Evolutionary conservation across 805 yeast species (phyloP), one percentile per base, ranked within the genome.

Genomic region (Brettanomyces sp.): DNA sequence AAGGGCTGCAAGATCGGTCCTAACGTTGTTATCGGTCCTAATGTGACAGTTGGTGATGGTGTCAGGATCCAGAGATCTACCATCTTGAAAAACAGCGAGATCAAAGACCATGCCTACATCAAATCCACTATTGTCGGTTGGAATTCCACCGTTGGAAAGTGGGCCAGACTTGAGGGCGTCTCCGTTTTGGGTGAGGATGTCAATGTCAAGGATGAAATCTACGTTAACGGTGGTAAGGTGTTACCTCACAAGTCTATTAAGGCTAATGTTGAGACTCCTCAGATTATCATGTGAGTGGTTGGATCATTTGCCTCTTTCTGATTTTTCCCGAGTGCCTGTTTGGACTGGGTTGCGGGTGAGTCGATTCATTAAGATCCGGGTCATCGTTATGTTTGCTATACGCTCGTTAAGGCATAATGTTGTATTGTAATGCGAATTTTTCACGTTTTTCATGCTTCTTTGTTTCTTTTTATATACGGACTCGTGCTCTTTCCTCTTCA

Each of bases 171-270:
- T 54, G 98, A 93, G 73, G 96, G 96, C 75, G 86, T 82, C 61
- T 86, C 97, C 52, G 99, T 93, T 50, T 80, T 93, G 63, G 99
- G 99, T 74, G 99, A 93, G 69, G 99, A 93, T 58, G 99, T 93
- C 56, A 95, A 90, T 68, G 88, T 93, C 67, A 88, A 91, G 76
- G 97, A 93, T 67, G 99, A 91, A 77, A 79, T 93, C 67, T 93
- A 93, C 79, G 95, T 93, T 62, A 93, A 93, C 72, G 99, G 99
- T 71, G 99, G 97, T 73, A 89, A 93, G 69, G 97, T 93, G 56
- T 81, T 93, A 66, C 99, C 99, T 57, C 99, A 93, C 81, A 93
- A 93, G 79, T 77, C 96, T 52, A 91, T 93, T 69, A 84, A 95
- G 54, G 78, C 89, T 56, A 93, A 93, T 68, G 96, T 93, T 68